Evolutionary conservation across 768 basidiomycete species (phyloP).

Genomic region (Cytidiella melzeri): DNA sequence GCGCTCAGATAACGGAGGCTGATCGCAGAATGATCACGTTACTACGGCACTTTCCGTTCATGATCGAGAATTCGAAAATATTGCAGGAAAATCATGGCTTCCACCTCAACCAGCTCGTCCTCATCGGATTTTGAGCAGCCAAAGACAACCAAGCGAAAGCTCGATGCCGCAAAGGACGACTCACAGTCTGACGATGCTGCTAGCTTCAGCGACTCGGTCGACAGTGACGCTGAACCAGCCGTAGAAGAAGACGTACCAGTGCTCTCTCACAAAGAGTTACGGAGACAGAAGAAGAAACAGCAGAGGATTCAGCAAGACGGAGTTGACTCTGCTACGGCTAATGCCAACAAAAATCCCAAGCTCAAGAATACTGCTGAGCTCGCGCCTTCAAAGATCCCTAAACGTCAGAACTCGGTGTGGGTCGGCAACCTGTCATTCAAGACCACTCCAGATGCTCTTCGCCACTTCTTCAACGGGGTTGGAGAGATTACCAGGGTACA

Average conservation of each 20-base stretch:
- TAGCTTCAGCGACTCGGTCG: background rate
- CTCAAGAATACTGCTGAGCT: slow-evolving; percentile 25
- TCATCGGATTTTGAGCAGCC: background rate
- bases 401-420: slow-evolving; percentile 88
- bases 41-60: background rate
- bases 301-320: slow-evolving; percentile 27
- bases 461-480: slow-evolving; percentile 59
- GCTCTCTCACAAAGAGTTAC: slow-evolving; percentile 70
- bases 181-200: background rate
- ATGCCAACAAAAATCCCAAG: slow-evolving; percentile 19
- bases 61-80: background rate
- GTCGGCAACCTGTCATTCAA: slow-evolving; percentile 92
- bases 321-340: slow-evolving; percentile 18
- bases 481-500: slow-evolving; percentile 77
- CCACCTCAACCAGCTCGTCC: background rate
- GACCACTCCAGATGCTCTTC: slow-evolving; percentile 72
- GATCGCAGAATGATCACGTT: no score
- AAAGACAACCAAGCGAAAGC: background rate
- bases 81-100: background rate
- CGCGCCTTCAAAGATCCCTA: slow-evolving; percentile 28
- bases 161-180: background rate
- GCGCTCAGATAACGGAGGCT: no score
- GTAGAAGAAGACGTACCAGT: slow-evolving; percentile 36
- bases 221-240: slow-evolving; percentile 11
- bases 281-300: slow-evolving; percentile 51